Conservation (phyloP, 176 grass and related monocot genomes). For the Ensete glaucum region DNA sequence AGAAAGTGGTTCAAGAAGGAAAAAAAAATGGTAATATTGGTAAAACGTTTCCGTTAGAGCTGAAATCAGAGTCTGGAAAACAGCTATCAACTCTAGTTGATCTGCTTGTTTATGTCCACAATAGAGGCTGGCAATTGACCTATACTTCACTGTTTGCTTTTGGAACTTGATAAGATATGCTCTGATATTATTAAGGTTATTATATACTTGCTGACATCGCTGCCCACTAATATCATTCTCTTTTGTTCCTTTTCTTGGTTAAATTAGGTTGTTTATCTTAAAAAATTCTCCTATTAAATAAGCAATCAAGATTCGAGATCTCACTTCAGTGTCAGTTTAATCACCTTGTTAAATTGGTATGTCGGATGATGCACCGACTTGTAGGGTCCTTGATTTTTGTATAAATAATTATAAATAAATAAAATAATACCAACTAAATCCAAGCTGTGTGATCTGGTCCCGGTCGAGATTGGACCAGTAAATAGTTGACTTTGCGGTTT, state of each 20-base stretch:
- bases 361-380: too few species aligned
- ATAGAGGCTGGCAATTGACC: slow-evolving; percentile 11
- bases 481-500: not conserved
- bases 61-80: too few species aligned
- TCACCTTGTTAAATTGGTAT: too few species aligned
- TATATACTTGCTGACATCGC: slow-evolving; percentile 10
- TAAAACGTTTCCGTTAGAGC: not conserved
- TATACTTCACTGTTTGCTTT: slow-evolving; percentile 13
- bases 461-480: too few species aligned
- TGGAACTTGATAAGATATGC: slow-evolving; percentile 17
- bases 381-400: too few species aligned
- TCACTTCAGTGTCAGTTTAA: too few species aligned
- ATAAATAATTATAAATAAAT: too few species aligned
- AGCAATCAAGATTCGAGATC: not conserved
- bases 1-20: not conserved
- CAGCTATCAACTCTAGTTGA: not conserved
- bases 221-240: not conserved
- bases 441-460: too few species aligned
- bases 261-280: not conserved
- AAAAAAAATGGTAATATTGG: not conserved
- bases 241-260: not conserved
- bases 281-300: not conserved
- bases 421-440: too few species aligned
- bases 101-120: slow-evolving; percentile 11
- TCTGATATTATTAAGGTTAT: slow-evolving; percentile 12